These are phyloP conservation scores for Monosporascus sp. DNA, from an alignment of 2,329 filamentous ascomycete species.

Conservation along the genomic window DNA sequence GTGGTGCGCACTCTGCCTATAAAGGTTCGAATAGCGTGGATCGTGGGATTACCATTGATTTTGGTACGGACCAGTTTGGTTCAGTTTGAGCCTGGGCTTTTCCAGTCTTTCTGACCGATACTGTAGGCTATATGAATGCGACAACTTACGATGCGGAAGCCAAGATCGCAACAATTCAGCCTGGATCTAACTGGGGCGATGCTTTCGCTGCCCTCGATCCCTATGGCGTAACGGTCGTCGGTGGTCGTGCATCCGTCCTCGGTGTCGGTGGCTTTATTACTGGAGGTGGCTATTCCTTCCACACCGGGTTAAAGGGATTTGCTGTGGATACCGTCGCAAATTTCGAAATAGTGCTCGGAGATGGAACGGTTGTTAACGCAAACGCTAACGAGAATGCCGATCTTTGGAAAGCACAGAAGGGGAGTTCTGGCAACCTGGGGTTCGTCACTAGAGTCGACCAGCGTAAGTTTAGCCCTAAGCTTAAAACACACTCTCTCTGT, in stretches of 20 bases:
- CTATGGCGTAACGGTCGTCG: slow-evolving; percentile 21
- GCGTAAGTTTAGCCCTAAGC: not conserved
- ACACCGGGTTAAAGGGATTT: slow-evolving; percentile 27
- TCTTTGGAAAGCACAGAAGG: slow-evolving; percentile 35
- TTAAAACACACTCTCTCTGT: too few species aligned
- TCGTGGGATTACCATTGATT: slow-evolving; percentile 20
- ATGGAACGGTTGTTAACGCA: slow-evolving; percentile 34
- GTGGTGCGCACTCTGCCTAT: slow-evolving; percentile 22
- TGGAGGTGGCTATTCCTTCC: slow-evolving; percentile 25
- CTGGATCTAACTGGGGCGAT: slow-evolving; percentile 20
- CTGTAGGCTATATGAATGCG: slow-evolving; percentile 21
- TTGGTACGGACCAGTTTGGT: slow-evolving; percentile 6
- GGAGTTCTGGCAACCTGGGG: slow-evolving; percentile 37
- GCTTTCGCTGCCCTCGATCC: slow-evolving; percentile 17
- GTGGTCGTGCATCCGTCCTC: slow-evolving; percentile 19
- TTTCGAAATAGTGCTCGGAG: slow-evolving; percentile 37
- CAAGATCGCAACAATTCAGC: slow-evolving; percentile 25
- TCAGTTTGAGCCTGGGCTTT: too few species aligned
- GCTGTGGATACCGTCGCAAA: slow-evolving; percentile 34
- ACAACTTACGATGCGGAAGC: slow-evolving; percentile 23
- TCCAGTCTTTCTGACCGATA: not conserved
- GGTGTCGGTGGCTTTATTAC: slow-evolving; percentile 24
- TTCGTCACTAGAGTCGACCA: slow-evolving; percentile 16
- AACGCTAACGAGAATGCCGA: slow-evolving; percentile 28
- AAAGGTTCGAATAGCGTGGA: slow-evolving; percentile 16